Conservation (phyloP, 345 rosid species). For the Jatropha curcas region DNA sequence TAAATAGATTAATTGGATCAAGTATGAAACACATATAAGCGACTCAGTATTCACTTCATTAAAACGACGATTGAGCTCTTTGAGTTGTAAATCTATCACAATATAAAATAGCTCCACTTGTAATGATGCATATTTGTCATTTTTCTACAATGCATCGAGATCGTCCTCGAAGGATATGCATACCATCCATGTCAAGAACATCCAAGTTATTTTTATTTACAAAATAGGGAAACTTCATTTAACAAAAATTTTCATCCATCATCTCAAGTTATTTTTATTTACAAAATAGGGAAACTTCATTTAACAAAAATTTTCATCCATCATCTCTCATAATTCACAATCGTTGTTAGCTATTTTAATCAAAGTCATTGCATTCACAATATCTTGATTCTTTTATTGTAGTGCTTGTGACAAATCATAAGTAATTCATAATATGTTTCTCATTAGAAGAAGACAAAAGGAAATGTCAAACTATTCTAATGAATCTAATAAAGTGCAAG, state of each 20-base stretch:
- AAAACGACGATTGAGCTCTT: not conserved
- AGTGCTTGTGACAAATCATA: not conserved
- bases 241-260: not conserved
- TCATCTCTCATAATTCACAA: no score
- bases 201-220: no score
- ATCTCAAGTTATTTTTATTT: not conserved
- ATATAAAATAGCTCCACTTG: not conserved
- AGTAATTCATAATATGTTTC: not conserved
- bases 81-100: not conserved
- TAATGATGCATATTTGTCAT: not conserved
- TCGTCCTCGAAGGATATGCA: not conserved
- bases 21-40: constrained; percentile 4
- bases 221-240: no score
- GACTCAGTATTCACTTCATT: not conserved
- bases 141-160: not conserved
- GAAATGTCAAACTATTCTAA: not conserved
- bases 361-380: constrained; percentile 6
- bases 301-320: not conserved
- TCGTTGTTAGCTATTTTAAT: not conserved
- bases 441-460: not conserved
- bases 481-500: not conserved
- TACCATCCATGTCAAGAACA: no score
- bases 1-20: not conserved
- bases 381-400: constrained; percentile 19
- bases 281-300: no score